Base-by-base conservation (phyloP, 1,139 yeast species). In the Eremothecium gossypii region DNA sequence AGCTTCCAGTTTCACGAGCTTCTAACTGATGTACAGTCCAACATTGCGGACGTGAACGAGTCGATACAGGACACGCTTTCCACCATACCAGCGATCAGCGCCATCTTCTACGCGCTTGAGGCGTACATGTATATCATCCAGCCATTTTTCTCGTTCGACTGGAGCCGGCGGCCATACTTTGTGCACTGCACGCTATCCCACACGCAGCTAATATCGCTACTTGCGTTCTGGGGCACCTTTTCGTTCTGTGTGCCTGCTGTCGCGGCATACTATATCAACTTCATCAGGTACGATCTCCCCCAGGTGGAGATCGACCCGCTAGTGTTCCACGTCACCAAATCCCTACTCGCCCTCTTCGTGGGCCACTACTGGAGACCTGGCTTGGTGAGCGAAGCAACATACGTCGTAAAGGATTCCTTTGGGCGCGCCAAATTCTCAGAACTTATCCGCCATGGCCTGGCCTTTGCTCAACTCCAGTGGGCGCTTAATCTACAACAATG, bases 61-160 rank as follows among this genome's bases (percentile, higher is more conserved):
- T 40, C 47, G 32, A 46, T 55, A n/a, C 62, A 58, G 48, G 61
- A 57, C 39, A 51, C 48, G 35, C 43, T 58, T 34, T 55, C 62
- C 14, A 54, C 58, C 17, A 44, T 58, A 30, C 48, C 49, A 14
- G 45, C 61, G 14, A 49, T 58, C 30, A 50, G 49, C 23, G 42
- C 42, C 6, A 44, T 58, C 13, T 53, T 55, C 30, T 41, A 45
- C 17, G 30, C 48, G 8, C 38, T 58, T 23, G 63, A 58, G 43
- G 48, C 55, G 30, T 44, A 47, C 39, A 39, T 46, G 14, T 46
- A 44, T 41, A 41, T 44, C 29, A 30, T 38, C 27, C 30, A 36
- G 36, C 41, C 44, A 7, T 45, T 41, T 26, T 14, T 44, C 27
- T 23, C 30, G 9, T 26, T 38, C 5, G 33, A 37, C 29, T 29